These are phyloP conservation scores for Rhypophila decipiens DNA, from an alignment of 495 filamentous ascomycete species.

Conservation along the genomic window DNA sequence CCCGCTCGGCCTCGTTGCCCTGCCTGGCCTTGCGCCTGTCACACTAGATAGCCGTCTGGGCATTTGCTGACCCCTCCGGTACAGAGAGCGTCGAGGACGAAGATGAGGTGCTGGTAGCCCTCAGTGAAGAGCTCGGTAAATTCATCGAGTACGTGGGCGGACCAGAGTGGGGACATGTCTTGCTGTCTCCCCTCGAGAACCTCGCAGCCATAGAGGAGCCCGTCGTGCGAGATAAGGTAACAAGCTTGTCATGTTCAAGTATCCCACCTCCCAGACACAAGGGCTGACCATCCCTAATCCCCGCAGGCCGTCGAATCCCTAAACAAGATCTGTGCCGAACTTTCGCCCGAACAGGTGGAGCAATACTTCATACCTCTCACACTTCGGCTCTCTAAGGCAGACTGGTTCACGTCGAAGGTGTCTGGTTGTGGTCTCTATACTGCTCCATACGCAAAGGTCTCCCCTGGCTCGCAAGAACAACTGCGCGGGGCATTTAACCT, in stretches of 20 bases:
- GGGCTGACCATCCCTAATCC: conserved; percentile 6
- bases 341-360: conserved; percentile 88
- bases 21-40: background rate
- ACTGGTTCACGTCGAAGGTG: conserved; percentile 99
- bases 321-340: conserved; percentile 94
- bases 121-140: conserved; percentile 90
- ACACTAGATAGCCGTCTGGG: conserved; percentile 10
- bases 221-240: conserved; percentile 91
- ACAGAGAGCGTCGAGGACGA: conserved; percentile 97
- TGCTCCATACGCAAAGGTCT: conserved; percentile 83
- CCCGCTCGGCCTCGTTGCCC: background rate
- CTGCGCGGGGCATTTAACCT: conserved; percentile 84
- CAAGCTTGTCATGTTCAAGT: conserved; percentile 5
- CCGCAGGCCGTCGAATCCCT: conserved; percentile 90
- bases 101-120: conserved; percentile 92
- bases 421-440: conserved; percentile 94
- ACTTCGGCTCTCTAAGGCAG: conserved; percentile 92
- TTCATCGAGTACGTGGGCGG: conserved; percentile 98
- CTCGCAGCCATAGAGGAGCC: conserved; percentile 97
- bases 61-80: conserved; percentile 14
- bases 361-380: conserved; percentile 93
- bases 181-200: conserved; percentile 95
- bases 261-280: background rate
- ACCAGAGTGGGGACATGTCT: conserved; percentile 86
- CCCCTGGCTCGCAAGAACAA: conserved; percentile 74